Evolutionary conservation across 2,329 filamentous ascomycete species (phyloP).

Genomic region (Fusarium sp.): DNA sequence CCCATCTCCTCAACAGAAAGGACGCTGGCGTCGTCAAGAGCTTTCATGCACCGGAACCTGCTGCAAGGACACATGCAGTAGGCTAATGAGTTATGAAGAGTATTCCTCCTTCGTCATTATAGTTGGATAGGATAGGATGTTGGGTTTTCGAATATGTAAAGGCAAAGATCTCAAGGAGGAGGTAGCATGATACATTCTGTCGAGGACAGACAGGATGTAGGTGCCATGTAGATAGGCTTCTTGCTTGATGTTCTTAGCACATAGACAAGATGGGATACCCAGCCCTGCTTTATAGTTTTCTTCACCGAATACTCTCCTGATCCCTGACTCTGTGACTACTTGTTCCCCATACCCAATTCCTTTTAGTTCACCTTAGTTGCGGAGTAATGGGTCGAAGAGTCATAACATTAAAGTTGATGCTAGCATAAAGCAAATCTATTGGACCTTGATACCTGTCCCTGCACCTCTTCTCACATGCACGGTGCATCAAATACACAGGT

Average conservation of each 20-base stretch:
- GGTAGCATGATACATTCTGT: conserved; percentile 30
- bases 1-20: conserved; percentile 16
- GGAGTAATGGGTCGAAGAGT: conserved; percentile 39
- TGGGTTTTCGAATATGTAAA: conserved; percentile 41
- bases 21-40: conserved; percentile 35
- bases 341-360: conserved; percentile 28
- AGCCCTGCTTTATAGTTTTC: conserved; percentile 50
- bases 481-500: conserved; percentile 30
- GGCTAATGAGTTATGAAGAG: conserved; percentile 42
- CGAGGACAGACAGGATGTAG: conserved; percentile 33
- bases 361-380: conserved; percentile 34
- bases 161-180: conserved; percentile 35
- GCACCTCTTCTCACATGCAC: conserved; percentile 44
- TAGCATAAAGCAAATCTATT: conserved; percentile 45
- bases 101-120: conserved; percentile 39
- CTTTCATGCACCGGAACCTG: conserved; percentile 34
- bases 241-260: conserved; percentile 42
- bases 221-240: conserved; percentile 46
- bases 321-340: conserved; percentile 24
- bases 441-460: conserved; percentile 38
- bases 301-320: conserved; percentile 7
- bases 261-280: conserved; percentile 48
- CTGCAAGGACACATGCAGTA: conserved; percentile 34
- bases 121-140: conserved; percentile 39
- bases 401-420: conserved; percentile 39